Percentiles rank a stretch among this genome's conserved stretches.
Evolutionary conservation across 805 yeast genomes (phyloP).

Genomic region (Brettanomyces custersianus): DNA sequence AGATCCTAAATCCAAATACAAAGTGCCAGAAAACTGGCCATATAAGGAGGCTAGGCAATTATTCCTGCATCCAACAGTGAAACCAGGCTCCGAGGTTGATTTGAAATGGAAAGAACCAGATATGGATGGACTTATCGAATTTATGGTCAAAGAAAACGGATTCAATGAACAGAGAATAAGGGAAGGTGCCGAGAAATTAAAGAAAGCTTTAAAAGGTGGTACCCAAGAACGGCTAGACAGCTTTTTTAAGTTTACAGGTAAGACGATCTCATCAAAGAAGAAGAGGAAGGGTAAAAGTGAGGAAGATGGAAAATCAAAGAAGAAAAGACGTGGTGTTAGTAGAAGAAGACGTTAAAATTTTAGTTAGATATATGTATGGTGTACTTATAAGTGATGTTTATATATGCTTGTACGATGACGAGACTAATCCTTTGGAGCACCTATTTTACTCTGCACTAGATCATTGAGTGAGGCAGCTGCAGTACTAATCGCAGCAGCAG

Average conservation of each 20-base stretch:
- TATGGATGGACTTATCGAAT: slow-evolving; percentile 71
- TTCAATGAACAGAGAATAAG: slow-evolving; percentile 88
- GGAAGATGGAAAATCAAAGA: slow-evolving; percentile 14
- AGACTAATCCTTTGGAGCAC: background rate
- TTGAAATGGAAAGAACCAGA: slow-evolving; percentile 89
- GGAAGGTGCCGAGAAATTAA: slow-evolving; percentile 76
- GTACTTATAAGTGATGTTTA: background rate
- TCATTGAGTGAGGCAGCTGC: slow-evolving; percentile 1
- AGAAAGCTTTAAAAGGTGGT: slow-evolving; percentile 75
- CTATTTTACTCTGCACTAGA: no score
- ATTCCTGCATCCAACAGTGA: slow-evolving; percentile 76
- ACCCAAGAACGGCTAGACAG: slow-evolving; percentile 91
- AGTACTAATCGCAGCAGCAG: background rate
- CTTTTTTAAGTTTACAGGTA: slow-evolving; percentile 59
- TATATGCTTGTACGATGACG: background rate
- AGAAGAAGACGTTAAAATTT: background rate
- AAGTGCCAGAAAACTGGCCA: slow-evolving; percentile 94
- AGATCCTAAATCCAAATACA: slow-evolving; percentile 55
- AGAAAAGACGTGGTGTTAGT: background rate
- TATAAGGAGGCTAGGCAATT: slow-evolving; percentile 78
- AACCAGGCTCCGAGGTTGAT: slow-evolving; percentile 48
- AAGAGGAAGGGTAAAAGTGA: slow-evolving; percentile 22
- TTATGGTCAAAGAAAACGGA: slow-evolving; percentile 79
- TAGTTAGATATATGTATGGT: background rate
- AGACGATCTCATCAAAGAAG: slow-evolving; percentile 39